Evolutionary conservation across 345 rosid species (phyloP), one percentile per base, ranked within the genome.

Genomic region (Corchorus olitorius): DNA sequence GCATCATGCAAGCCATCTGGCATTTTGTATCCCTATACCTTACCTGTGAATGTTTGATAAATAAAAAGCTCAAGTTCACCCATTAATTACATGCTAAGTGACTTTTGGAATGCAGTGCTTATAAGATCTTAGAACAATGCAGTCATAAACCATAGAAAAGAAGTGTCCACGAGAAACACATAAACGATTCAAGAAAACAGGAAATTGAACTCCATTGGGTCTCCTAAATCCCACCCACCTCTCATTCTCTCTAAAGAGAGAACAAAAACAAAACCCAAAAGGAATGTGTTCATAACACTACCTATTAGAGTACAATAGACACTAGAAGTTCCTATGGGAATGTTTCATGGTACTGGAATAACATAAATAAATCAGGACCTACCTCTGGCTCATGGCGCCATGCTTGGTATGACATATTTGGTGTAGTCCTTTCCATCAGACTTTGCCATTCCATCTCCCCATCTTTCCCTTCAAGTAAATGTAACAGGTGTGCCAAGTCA

Each of bases 341-440:
- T 43, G 1, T 19, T 52, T 17, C 17, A 34, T 63, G 33, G 50
- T 16, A 48, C 7, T 33, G 35, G 39, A 67, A 67, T 2, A 20
- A 39, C 46, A 74, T n/a, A 50, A 53, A 5, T 6, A 43, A 71
- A 48, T 27, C 34, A 45, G 52, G 71, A 81, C 17, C 62, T 84
- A 95, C 98, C 93, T 86, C 88, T 54, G 98, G 97, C 74, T 96
- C 99, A 76, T 87, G 90, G 16, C 93, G 92, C 98, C 97, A 96
- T 66, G 97, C 98, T 78, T 91, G 93, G 75, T 92, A 96, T 65
- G 85, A 75, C 93, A 96, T 84, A 79, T 92, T 93, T 1, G 97
- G 88, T 43, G 94, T 90, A 77, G 90, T 83, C 62, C 81, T 88
- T 72, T 91, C 94, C 99, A 96, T 93, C 88, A 96, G 81, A 75